phyloP scores from a whole-genome alignment of 345 rosid species.

The Citrus reticulata region DNA sequence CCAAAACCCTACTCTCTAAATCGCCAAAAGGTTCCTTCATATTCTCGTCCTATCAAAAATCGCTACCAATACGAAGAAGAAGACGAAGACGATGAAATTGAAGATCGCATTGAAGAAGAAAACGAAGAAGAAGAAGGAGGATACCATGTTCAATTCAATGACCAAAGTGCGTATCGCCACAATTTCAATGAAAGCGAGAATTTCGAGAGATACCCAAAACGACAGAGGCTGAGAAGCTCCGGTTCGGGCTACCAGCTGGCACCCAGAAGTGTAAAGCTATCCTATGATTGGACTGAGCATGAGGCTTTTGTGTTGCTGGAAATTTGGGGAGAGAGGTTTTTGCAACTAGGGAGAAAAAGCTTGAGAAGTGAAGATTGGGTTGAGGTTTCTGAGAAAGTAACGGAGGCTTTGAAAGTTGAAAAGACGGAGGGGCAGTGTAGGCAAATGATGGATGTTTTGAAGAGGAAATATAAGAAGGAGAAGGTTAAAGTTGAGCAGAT shows the following conservation, averaged over 20 bases:
- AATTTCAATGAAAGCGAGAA: constrained; percentile 16
- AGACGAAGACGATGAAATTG: constrained; percentile 18
- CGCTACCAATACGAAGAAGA: constrained; percentile 23
- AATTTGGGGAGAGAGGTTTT: constrained; percentile 55
- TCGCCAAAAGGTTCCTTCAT: constrained; percentile 21
- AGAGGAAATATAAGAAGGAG: constrained; percentile 47
- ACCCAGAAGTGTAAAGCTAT: constrained; percentile 14
- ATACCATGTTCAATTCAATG: constrained; percentile 5
- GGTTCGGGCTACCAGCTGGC: constrained; percentile 27
- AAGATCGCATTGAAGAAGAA: constrained; percentile 18
- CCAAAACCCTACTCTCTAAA: constrained; percentile 26
- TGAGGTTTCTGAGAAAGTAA: constrained; percentile 47
- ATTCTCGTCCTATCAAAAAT: constrained; percentile 16
- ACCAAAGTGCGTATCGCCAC: constrained; percentile 14
- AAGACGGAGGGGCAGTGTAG: constrained; percentile 41
- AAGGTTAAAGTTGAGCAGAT: constrained; percentile 26
- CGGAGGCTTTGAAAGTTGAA: constrained; percentile 25
- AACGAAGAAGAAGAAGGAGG: constrained; percentile 16
- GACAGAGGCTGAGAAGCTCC: constrained; percentile 30
- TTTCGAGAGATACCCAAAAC: constrained; percentile 35
- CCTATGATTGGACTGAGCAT: constrained; percentile 36
- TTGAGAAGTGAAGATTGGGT: constrained; percentile 54
- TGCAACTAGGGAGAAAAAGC: constrained; percentile 50
- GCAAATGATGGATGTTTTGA: constrained; percentile 41
- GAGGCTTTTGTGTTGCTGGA: constrained; percentile 45